These are phyloP conservation scores for Conticribra weissflogii DNA, from an alignment of 108 stramenopile genomes.

Conservation along the genomic window DNA sequence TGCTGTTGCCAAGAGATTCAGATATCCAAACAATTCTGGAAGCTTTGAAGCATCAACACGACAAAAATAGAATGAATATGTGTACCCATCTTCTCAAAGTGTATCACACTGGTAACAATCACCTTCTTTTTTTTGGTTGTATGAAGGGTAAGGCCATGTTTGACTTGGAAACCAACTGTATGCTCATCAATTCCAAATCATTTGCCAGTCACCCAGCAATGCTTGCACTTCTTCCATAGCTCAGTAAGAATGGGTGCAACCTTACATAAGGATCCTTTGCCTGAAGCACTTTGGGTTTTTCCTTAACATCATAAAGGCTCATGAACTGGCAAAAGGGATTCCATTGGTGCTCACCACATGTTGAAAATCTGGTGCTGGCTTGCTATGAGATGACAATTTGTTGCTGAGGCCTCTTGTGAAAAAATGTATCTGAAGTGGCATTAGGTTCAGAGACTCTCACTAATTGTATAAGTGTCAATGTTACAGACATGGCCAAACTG, in stretches of 20 bases:
- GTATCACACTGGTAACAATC: constrained; percentile 44
- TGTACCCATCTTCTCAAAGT: constrained; percentile 19
- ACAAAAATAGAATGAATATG: no score
- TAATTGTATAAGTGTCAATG: no score
- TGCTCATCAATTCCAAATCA: constrained; percentile 32
- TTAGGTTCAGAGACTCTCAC: no score
- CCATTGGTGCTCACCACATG: not conserved
- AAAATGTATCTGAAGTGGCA: no score
- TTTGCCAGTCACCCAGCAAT: constrained; percentile 23
- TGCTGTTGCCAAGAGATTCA: constrained; percentile 9
- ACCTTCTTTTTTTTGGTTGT: no score
- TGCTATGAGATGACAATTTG: not conserved
- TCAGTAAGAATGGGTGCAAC: no score
- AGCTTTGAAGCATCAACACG: not conserved
- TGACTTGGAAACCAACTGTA: constrained; percentile 34
- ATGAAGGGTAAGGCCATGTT: no score
- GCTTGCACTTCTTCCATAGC: constrained; percentile 1
- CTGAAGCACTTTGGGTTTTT: not conserved
- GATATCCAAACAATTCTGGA: not conserved
- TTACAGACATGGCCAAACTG: no score
- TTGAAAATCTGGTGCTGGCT: not conserved
- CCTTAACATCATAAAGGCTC: constrained; percentile 7
- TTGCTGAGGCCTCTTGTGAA: not conserved
- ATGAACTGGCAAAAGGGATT: constrained; percentile 4
- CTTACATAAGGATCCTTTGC: constrained; percentile 15